Base-by-base conservation (phyloP, 1,284 basidiomycete genomes). In the Papiliotrema fonsecae region DNA sequence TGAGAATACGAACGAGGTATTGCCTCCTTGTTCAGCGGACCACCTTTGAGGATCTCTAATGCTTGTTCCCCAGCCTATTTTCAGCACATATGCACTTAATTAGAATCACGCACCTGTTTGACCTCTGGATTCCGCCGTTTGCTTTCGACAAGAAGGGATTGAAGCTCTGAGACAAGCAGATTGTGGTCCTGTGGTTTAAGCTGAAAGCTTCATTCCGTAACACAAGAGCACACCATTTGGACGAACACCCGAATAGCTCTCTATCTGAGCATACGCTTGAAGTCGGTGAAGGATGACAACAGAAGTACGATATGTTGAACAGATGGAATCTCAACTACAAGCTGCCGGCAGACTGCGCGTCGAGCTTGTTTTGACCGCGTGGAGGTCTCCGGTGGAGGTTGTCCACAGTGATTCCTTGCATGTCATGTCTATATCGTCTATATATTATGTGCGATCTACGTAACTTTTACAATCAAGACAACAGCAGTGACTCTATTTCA, bases 51-150 rank as follows among this genome's bases (percentile, higher is more conserved):
- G 16, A 90, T 83, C 6, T 85, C 80, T 30, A 93, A 70, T 0
- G 88, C 88, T 61, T 85, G 86, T 72, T 93, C 89, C 30, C 87
- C 85, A 25, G 89, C 88, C 64, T 72, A 35, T 24, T 3, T 40
- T 52, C 37, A 59, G 51, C 42, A 10, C 14, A 16, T n/a, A n/a
- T 37, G 11, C n/a, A 18, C 10, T 38, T 27, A 13, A n/a, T n/a
- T n/a, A n/a, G n/a, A n/a, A n/a, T n/a, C n/a, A 56, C 74, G 55
- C 62, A 87, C 87, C 78, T 90, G 87, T 58, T 83, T 83, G 56
- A 90, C 85, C 64, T 90, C 86, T 14, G 86, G 83, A 65, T 91
- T 82, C 58, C 86, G 84, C 54, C 88, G 76, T 54, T 85, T 81
- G 25, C 86, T 87, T 74, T 91, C 88, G 54, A 83, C 85, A 2